These are phyloP conservation scores for Lactuca sativa DNA, from an alignment of 129 eudicot genomes.

Conservation along the genomic window DNA sequence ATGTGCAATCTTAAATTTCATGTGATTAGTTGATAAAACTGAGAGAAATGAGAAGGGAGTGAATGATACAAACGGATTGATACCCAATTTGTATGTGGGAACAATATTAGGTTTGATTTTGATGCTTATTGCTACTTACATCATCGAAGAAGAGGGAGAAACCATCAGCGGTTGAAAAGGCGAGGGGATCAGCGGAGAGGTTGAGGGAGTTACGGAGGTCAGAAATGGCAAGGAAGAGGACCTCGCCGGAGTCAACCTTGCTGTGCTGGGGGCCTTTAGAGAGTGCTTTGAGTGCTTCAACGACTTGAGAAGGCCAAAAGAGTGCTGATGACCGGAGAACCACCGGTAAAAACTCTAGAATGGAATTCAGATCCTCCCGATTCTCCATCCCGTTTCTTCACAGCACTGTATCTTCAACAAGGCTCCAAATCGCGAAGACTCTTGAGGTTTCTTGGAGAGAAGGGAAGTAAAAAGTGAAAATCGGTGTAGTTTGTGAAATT, in stretches of 20 bases:
- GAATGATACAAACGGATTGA: background rate
- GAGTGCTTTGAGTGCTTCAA: constrained; percentile 65
- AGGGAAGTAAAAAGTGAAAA: background rate
- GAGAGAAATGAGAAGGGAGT: background rate
- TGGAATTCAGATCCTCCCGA: constrained; percentile 60
- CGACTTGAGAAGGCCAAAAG: constrained; percentile 72
- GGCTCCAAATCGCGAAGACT: background rate
- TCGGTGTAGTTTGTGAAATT: background rate
- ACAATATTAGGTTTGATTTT: background rate
- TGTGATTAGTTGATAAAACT: background rate
- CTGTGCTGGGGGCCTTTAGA: constrained; percentile 70
- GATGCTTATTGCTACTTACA: constrained; percentile 33
- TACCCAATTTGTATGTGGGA: background rate
- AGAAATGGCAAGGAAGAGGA: constrained; percentile 65
- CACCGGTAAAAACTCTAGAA: constrained; percentile 62
- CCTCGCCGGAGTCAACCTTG: constrained; percentile 78
- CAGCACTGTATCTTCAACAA: background rate
- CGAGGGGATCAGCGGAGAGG: constrained; percentile 27
- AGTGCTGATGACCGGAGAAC: constrained; percentile 54
- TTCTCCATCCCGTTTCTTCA: constrained; percentile 40
- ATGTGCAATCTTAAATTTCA: background rate
- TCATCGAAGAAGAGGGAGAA: constrained; percentile 83
- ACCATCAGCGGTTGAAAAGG: constrained; percentile 57
- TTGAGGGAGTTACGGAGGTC: constrained; percentile 64
- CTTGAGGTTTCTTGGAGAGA: background rate